A percentile compares a stretch with the other conserved stretches of the same genome.
phyloP scores from a whole-genome alignment of 805 yeast species.

The Candida wancherniae region DNA sequence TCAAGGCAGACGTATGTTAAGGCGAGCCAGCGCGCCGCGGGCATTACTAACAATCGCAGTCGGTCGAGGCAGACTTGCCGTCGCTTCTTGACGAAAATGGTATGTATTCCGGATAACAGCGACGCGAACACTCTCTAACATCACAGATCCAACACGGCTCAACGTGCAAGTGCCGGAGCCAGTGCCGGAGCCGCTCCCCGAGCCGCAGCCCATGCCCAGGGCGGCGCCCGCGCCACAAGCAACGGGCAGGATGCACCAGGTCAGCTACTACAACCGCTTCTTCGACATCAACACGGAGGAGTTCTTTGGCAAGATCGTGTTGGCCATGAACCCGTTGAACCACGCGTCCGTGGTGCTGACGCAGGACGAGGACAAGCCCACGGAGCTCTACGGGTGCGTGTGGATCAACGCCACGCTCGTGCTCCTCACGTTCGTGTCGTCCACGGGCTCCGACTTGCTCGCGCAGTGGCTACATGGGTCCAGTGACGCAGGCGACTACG shows the following conservation, averaged over 20 bases:
- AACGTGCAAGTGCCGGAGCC: not conserved
- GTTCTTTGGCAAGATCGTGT: constrained; percentile 49
- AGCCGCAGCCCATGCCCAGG: not conserved
- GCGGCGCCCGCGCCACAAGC: constrained; percentile 11
- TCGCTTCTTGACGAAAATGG: constrained; percentile 3
- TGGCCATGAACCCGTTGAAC: constrained; percentile 54
- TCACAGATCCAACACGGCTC: not conserved
- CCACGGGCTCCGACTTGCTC: constrained; percentile 64
- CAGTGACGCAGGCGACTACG: constrained; percentile 41
- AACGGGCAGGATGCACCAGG: constrained; percentile 44
- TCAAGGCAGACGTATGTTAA: constrained; percentile 9
- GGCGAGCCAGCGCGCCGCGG: too few species aligned
- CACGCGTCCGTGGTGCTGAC: constrained; percentile 15
- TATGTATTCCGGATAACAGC: constrained; percentile 1
- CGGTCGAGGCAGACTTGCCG: constrained; percentile 8
- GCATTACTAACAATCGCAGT: constrained; percentile 6
- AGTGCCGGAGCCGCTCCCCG: not conserved
- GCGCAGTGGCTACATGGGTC: constrained; percentile 46
- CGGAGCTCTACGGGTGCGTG: constrained; percentile 80
- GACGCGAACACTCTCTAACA: not conserved
- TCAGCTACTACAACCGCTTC: constrained; percentile 57
- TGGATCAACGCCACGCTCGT: constrained; percentile 88
- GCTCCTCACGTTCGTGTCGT: constrained; percentile 67
- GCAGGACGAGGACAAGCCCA: constrained; percentile 26
- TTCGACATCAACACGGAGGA: constrained; percentile 67